Conservation (phyloP, 305 asterid species). For the Fraxinus sp. region DNA sequence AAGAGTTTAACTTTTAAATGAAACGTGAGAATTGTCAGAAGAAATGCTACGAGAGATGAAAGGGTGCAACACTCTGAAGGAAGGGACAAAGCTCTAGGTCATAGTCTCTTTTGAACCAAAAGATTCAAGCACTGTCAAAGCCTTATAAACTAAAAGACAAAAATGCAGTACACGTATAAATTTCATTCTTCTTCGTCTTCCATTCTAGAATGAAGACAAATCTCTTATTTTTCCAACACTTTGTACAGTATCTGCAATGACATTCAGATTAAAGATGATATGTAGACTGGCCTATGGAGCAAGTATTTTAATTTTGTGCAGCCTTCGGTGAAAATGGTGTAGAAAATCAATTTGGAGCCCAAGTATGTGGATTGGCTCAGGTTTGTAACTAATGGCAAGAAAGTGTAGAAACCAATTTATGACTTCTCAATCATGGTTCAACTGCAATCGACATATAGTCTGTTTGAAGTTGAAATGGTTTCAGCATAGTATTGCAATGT, state of each 20-base stretch:
- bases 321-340: neutral
- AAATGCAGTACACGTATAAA: neutral
- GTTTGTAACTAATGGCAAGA: neutral
- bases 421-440: neutral
- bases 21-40: neutral
- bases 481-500: neutral
- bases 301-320: neutral
- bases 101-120: neutral
- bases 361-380: neutral
- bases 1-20: neutral
- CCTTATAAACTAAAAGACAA: neutral
- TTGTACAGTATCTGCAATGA: neutral
- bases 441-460: neutral
- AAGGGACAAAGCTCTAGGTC: neutral
- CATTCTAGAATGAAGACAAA: neutral
- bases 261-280: neutral
- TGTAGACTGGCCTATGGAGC: neutral
- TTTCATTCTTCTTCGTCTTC: neutral
- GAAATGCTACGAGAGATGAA: neutral
- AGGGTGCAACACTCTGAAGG: neutral
- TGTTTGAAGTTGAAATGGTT: neutral
- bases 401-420: neutral
- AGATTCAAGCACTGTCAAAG: neutral
- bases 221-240: neutral
- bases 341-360: neutral